These are phyloP conservation scores for Triticum urartu DNA, from an alignment of 176 grass and related monocot genomes.

Conservation along the genomic window DNA sequence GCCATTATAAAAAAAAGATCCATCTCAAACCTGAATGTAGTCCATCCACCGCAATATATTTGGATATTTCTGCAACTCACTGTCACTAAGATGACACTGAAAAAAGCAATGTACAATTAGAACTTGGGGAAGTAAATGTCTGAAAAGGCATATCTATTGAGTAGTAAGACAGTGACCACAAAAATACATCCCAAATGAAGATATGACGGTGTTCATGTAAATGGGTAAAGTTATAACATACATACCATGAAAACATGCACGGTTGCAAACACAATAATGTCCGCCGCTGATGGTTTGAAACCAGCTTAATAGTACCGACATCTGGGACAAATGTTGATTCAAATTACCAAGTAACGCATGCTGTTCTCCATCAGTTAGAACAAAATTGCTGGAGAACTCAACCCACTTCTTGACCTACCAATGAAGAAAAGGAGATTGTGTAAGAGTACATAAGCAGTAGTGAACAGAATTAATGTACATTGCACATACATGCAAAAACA, in stretches of 20 bases:
- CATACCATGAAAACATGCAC: conserved; percentile 65
- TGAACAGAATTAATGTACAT: background rate
- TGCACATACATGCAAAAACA: background rate
- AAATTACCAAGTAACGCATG: conserved; percentile 41
- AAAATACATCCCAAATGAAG: background rate
- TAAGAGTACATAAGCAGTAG: conserved; percentile 12
- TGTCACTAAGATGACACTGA: conserved; percentile 53
- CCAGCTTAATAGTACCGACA: conserved; percentile 66
- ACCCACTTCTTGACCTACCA: conserved; percentile 73
- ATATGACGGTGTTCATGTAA: background rate
- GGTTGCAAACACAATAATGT: conserved; percentile 72
- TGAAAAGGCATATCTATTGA: background rate
- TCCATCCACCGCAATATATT: conserved; percentile 89
- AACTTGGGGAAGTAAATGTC: background rate
- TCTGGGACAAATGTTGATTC: conserved; percentile 80
- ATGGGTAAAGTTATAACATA: conserved; percentile 14
- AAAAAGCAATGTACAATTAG: conserved; percentile 30
- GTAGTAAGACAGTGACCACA: background rate
- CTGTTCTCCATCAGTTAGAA: conserved; percentile 36
- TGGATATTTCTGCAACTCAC: conserved; percentile 52
- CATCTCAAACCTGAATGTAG: conserved; percentile 74
- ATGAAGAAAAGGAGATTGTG: conserved; percentile 25
- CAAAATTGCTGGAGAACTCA: conserved; percentile 69
- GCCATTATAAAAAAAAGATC: background rate
- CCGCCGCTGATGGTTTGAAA: conserved; percentile 64